Evolutionary conservation across 1,139 yeast species (phyloP), one percentile per base, ranked within the genome.

Genomic region (Debaryomyces fabryi): DNA sequence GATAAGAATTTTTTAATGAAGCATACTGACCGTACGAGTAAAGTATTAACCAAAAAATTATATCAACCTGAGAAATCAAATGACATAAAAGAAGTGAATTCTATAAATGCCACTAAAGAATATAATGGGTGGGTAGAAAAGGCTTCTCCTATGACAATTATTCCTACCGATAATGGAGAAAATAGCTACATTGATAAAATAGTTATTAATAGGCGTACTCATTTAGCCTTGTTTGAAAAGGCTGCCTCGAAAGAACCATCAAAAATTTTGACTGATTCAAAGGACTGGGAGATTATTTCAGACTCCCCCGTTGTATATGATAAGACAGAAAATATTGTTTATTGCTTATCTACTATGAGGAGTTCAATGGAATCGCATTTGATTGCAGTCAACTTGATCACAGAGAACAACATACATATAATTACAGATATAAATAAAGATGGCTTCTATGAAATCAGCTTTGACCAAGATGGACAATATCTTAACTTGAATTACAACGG

Each of bases 121-220:
- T 83, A 76, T 57, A 65, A 71, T 42, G 93, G 92, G 0, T 81
- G 81, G 91, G 70, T 70, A 58, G 85, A 76, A 48, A 68, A 71
- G 48, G 63, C 68, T 39, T 58, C 66, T n/a, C 72, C 76, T 6
- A 54, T 76, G 15, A 62, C 71, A 0, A 49, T 62, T 8, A 58
- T 74, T 10, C 58, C 65, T 4, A 58, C 63, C 4, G 60, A 61
- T 62, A 52, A 49, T 2, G 78, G 52, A 72, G 68, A 67, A 0
- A 73, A 72, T 43, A 88, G 92, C 0, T 93, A 88, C 60, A 72
- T 93, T 46, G 98, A 93, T 60, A 78, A 84, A 4, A 72, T 87
- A 9, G 84, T 85, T n/a, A 77, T 77, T 27, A 49, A 63, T 45
- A 78, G 84, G 48, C 85, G 86, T 58, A 82, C 81, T 48, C 96